phyloP scores from a whole-genome alignment of 1,139 yeast genomes.

The Kazachstania sp. region DNA sequence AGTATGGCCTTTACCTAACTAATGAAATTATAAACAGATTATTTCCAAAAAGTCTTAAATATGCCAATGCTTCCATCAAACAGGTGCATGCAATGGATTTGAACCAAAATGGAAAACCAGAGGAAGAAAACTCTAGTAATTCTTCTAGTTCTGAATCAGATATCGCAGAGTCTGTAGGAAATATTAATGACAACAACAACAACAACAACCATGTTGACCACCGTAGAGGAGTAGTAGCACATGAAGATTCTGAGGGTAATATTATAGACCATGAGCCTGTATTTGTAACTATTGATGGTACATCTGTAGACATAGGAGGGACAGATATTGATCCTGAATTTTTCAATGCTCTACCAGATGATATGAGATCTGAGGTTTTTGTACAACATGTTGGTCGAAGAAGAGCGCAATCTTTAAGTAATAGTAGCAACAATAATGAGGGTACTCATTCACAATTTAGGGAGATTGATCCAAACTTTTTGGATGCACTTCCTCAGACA shows the following conservation, averaged over 20 bases:
- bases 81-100: no score
- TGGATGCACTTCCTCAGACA: slow-evolving; percentile 71
- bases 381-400: slow-evolving; percentile 75
- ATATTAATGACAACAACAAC: background rate
- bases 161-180: background rate
- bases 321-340: slow-evolving; percentile 91
- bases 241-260: background rate
- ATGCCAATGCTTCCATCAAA: slow-evolving; percentile 7
- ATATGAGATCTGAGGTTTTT: slow-evolving; percentile 86
- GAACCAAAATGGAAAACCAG: no score
- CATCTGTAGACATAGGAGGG: slow-evolving; percentile 77
- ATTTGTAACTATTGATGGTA: slow-evolving; percentile 66
- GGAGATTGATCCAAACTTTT: slow-evolving; percentile 74
- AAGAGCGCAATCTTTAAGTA: slow-evolving; percentile 40
- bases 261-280: slow-evolving; percentile 41
- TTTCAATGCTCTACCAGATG: slow-evolving; percentile 83
- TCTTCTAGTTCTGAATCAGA: no score
- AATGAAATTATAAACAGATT: slow-evolving; percentile 47
- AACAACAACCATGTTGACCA: background rate
- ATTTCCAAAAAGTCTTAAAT: slow-evolving; percentile 38
- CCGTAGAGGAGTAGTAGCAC: background rate
- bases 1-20: slow-evolving; percentile 39
- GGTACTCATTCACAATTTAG: slow-evolving; percentile 36
- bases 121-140: no score
- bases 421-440: slow-evolving; percentile 6